Conservation (phyloP, 352 stramenopile genomes). For the Phytophthora megakarya region DNA sequence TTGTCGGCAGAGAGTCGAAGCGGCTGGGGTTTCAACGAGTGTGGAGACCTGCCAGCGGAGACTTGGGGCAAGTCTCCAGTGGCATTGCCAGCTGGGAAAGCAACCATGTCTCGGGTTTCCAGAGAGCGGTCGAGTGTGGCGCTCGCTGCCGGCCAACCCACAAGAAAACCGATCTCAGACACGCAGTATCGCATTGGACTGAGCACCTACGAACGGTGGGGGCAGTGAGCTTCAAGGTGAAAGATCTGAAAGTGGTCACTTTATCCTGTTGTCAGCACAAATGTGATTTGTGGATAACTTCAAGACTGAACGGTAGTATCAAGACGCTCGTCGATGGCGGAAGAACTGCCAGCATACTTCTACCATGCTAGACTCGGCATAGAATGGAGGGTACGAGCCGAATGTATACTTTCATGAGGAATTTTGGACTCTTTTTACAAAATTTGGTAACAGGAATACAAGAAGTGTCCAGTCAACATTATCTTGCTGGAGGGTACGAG, state of each 20-base stretch:
- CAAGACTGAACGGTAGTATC: not conserved
- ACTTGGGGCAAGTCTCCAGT: constrained; percentile 18
- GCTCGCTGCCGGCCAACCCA: constrained; percentile 25
- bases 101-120: constrained; percentile 29
- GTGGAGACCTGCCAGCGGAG: not conserved
- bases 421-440: no score
- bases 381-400: no score
- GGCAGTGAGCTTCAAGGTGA: not conserved
- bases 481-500: no score
- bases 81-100: constrained; percentile 23
- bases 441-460: no score
- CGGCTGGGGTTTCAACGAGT: constrained; percentile 16
- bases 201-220: not conserved
- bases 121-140: constrained; percentile 18
- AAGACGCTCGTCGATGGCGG: not conserved
- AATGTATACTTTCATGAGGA: no score
- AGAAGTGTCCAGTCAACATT: no score
- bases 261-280: not conserved
- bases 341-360: no score
- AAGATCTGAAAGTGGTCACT: not conserved
- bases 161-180: constrained; percentile 25
- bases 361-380: no score
- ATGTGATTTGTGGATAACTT: not conserved
- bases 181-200: constrained; percentile 12
- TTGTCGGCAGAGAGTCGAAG: constrained; percentile 34